A percentile compares a stretch with the other conserved stretches of the same genome.
Conservation (phyloP, 208 protist genomes). For the Trypanosoma congolense region DNA sequence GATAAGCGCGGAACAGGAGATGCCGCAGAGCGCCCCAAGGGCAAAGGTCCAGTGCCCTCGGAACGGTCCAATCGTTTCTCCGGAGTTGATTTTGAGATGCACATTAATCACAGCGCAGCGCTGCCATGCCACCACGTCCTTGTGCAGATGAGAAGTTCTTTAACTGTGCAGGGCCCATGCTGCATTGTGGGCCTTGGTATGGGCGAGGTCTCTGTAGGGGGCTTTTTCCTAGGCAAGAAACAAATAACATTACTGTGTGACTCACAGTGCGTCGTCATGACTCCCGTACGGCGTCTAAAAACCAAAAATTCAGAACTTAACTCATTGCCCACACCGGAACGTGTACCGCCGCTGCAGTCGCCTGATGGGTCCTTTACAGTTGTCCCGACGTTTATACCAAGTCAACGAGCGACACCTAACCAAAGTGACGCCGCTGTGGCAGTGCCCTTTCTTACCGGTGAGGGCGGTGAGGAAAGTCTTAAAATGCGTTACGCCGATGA, state of each 20-base stretch:
- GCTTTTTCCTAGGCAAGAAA: conserved; percentile 67
- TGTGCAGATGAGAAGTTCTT: conserved; percentile 36
- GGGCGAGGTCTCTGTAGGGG: conserved; percentile 56
- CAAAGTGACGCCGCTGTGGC: too few species aligned
- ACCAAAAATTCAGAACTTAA: conserved; percentile 15
- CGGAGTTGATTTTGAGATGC: conserved; percentile 48
- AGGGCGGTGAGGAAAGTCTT: too few species aligned
- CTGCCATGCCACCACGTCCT: conserved; percentile 66
- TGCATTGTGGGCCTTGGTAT: conserved; percentile 62
- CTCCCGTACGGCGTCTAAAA: conserved; percentile 38
- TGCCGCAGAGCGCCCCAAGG: not conserved
- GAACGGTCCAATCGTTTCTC: conserved; percentile 34
- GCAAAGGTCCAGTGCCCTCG: not conserved
- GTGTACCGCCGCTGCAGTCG: not conserved
- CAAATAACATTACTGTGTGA: conserved; percentile 49
- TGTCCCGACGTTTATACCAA: too few species aligned
- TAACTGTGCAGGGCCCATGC: conserved; percentile 75
- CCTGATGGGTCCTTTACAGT: not conserved
- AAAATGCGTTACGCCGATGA: conserved; percentile 32
- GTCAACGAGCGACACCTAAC: too few species aligned
- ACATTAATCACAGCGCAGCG: conserved; percentile 28
- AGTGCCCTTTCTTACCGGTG: too few species aligned
- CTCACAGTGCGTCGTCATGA: conserved; percentile 44
- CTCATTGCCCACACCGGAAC: conserved; percentile 9
- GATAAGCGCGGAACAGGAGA: not conserved